Conservation (phyloP, 75 land plant species). For the Cunninghamia lanceolata region DNA sequence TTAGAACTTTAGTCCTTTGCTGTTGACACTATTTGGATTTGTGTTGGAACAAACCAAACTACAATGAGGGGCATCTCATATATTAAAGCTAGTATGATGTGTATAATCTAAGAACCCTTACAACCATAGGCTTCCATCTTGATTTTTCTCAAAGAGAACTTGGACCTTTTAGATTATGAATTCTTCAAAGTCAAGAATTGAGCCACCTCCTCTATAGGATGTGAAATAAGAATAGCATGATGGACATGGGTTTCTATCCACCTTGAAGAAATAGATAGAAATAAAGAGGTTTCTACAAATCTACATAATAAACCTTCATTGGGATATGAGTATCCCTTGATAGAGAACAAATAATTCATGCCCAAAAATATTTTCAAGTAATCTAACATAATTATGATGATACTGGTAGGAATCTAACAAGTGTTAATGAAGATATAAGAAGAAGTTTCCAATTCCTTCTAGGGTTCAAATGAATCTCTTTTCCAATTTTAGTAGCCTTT, state of each 20-base stretch:
- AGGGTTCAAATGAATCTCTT: too few species aligned
- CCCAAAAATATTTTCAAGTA: too few species aligned
- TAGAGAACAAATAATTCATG: too few species aligned
- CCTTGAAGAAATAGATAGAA: constrained; percentile 69
- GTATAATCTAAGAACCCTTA: too few species aligned
- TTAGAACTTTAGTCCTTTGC: too few species aligned
- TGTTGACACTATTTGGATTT: too few species aligned
- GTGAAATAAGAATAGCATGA: constrained; percentile 76
- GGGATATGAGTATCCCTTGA: too few species aligned
- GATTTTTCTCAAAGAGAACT: constrained; percentile 70
- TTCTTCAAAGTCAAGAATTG: constrained; percentile 51
- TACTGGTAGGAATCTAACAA: too few species aligned
- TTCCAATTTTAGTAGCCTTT: too few species aligned
- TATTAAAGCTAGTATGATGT: constrained; percentile 83
- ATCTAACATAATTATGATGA: too few species aligned
- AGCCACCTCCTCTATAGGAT: constrained; percentile 45
- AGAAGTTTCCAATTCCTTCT: too few species aligned
- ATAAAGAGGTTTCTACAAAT: constrained; percentile 57
- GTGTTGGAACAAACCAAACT: constrained; percentile 10
- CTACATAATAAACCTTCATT: constrained; percentile 61
- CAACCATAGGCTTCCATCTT: constrained; percentile 40
- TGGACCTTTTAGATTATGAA: constrained; percentile 59
- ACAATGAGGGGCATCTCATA: constrained; percentile 68
- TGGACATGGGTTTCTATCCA: constrained; percentile 77
- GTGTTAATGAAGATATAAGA: too few species aligned